phyloP scores from a whole-genome alignment of 768 basidiomycete genomes.

The Phanerodontia chrysosporium region DNA sequence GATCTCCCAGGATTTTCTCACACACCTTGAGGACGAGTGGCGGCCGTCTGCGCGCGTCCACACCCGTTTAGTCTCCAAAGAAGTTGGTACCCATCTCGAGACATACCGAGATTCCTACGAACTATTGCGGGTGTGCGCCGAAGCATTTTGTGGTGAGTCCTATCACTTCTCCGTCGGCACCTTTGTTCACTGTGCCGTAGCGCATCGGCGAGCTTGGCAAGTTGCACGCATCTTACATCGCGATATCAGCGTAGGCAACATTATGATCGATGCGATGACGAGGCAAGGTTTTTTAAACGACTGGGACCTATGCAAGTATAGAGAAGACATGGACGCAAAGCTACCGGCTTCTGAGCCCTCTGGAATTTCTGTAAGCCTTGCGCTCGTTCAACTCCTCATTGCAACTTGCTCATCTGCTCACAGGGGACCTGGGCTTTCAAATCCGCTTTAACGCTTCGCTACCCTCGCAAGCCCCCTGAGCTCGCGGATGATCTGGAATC shows the following conservation, averaged over 20 bases:
- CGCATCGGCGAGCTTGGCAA: background rate
- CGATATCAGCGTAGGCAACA: conserved; percentile 7
- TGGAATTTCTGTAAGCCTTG: background rate
- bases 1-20: background rate
- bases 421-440: conserved; percentile 21
- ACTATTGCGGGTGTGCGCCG: background rate
- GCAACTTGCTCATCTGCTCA: too few species aligned
- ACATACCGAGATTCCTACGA: background rate
- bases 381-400: too few species aligned
- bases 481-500: conserved; percentile 18
- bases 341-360: background rate
- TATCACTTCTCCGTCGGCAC: too few species aligned
- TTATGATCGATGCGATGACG: background rate
- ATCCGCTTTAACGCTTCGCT: conserved; percentile 5
- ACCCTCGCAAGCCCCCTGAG: conserved; percentile 3
- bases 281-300: conserved; percentile 3
- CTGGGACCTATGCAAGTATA: conserved; percentile 12
- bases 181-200: too few species aligned
- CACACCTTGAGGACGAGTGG: background rate
- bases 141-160: background rate
- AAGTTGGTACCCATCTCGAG: background rate
- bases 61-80: background rate
- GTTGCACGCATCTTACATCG: conserved; percentile 1
- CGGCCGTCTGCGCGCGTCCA: background rate
- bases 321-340: background rate